Conservation (phyloP, 768 basidiomycete species). For the Leccinum broughii region DNA sequence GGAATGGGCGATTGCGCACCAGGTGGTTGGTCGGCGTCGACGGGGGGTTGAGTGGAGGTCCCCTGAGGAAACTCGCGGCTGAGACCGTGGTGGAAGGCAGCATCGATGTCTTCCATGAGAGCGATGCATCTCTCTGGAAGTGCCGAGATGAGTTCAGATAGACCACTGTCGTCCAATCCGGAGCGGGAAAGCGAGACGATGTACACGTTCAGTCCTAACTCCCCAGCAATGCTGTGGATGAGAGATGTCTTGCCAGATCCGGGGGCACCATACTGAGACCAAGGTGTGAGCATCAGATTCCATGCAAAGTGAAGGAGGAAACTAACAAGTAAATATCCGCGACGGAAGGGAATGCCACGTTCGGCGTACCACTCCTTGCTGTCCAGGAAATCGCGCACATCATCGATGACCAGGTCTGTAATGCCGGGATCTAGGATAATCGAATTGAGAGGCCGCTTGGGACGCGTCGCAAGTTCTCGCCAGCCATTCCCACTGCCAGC, state of each 20-base stretch:
- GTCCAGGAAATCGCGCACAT: slow-evolving; percentile 68
- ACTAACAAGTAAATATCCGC: slow-evolving; percentile 68
- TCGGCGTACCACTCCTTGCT: slow-evolving; percentile 73
- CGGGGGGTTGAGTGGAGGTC: neutral
- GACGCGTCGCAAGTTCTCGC: slow-evolving; percentile 54
- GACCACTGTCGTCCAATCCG: slow-evolving; percentile 61
- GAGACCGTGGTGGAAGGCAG: slow-evolving; percentile 57
- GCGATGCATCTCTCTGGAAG: slow-evolving; percentile 74
- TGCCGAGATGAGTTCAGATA: slow-evolving; percentile 57
- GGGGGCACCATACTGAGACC: slow-evolving; percentile 61
- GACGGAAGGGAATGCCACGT: slow-evolving; percentile 79
- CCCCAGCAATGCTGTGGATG: slow-evolving; percentile 77
- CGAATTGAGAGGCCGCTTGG: slow-evolving; percentile 65
- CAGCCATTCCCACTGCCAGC: slow-evolving; percentile 41
- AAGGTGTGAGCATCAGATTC: neutral
- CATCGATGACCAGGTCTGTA: slow-evolving; percentile 61
- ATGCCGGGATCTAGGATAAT: slow-evolving; percentile 73
- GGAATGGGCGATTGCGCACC: slow-evolving; percentile 15
- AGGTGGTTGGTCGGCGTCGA: slow-evolving; percentile 9
- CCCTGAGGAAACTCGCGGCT: slow-evolving; percentile 29
- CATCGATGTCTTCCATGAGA: slow-evolving; percentile 85
- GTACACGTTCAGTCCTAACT: slow-evolving; percentile 72
- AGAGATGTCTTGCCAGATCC: slow-evolving; percentile 80
- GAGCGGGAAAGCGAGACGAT: slow-evolving; percentile 64
- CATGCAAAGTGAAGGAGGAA: neutral